Evolutionary conservation across 2,329 filamentous ascomycete genomes (phyloP), one percentile per base, ranked within the genome.

Genomic region (Botrytis medusae): DNA sequence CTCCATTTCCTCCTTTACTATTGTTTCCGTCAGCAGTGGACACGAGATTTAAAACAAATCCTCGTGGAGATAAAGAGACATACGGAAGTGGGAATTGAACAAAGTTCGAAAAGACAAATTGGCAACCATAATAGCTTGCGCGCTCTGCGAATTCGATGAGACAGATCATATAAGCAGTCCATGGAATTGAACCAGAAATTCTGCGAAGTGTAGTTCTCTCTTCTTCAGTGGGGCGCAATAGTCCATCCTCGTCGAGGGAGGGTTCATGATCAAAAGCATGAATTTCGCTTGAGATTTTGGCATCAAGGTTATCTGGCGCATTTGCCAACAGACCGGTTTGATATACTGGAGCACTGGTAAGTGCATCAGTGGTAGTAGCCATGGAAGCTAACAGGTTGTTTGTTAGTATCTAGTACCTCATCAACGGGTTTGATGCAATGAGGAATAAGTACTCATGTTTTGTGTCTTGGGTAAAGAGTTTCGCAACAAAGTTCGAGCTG

Each of bases 71-170:
- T 20, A 60, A 29, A 20, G 40, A 51, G 12, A 42, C 69, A 32
- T 74, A 74, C 59, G 89, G 89, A 7, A 91, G 79, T 4, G 87
- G 86, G 22, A 87, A 86, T 76, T 91, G 87, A 78, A 92, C 86
- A 76, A 87, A 92, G 80, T 92, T 92, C 76, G 84, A 84, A 79
- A 90, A 89, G 9, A 80, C 82, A 1, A 85, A 86, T 62, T 88
- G 87, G 4, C 89, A 90, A 70, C 92, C 92, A 79, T 94, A 94
- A 87, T 93, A 94, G 29, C 90, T 91, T 83, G 93, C 93, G 64
- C 92, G 90, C 83, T 94, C 92, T 83, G 90, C 92, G 74, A 93
- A 84, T 83, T 94, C 92, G 75, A 92, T 88, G 75, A 93, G 89
- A 67, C 91, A 91, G 74, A 94, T 88, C 46, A 90, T 90, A 83